These are phyloP conservation scores for Amanita molliuscula DNA, from an alignment of 768 basidiomycete species.

Conservation along the genomic window DNA sequence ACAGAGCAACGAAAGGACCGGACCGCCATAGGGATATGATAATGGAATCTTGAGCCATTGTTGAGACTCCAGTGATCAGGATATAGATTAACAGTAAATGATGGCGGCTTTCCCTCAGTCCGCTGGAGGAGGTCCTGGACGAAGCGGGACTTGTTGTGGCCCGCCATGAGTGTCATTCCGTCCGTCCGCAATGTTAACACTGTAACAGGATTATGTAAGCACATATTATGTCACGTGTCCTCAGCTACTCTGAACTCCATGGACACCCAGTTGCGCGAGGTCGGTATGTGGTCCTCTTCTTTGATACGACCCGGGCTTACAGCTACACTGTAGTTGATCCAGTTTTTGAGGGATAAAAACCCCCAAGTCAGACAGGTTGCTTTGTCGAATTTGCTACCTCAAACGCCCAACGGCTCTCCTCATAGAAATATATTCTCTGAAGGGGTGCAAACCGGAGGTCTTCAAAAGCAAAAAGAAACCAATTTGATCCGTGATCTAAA, in stretches of 20 bases:
- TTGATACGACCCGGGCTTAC: background rate
- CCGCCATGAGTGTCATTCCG: slow-evolving; percentile 36
- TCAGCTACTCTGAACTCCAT: slow-evolving; percentile 15
- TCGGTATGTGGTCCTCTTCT: slow-evolving; percentile 14
- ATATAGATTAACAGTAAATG: slow-evolving; percentile 71
- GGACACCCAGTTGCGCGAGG: slow-evolving; percentile 40
- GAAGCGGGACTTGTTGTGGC: slow-evolving; percentile 66
- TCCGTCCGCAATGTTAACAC: slow-evolving; percentile 9
- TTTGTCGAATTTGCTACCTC: slow-evolving; percentile 70
- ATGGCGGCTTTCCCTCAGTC: slow-evolving; percentile 48
- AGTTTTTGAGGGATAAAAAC: slow-evolving; percentile 79
- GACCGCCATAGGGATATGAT: slow-evolving; percentile 69
- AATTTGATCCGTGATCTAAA: slow-evolving; percentile 75
- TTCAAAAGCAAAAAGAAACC: slow-evolving; percentile 51
- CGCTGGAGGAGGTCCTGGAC: slow-evolving; percentile 50
- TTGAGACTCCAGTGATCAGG: slow-evolving; percentile 79
- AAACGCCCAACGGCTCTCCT: slow-evolving; percentile 64
- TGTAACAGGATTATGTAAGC: slow-evolving; percentile 2
- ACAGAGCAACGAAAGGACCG: slow-evolving; percentile 9
- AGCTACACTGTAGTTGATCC: slow-evolving; percentile 46
- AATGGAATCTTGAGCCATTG: slow-evolving; percentile 70
- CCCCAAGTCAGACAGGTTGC: slow-evolving; percentile 84
- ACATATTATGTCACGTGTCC: slow-evolving; percentile 21
- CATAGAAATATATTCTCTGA: slow-evolving; percentile 69
- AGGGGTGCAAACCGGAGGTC: slow-evolving; percentile 44